phyloP scores from a whole-genome alignment of 192 early-diverging fungal species.

The Coemansia sp. region DNA sequence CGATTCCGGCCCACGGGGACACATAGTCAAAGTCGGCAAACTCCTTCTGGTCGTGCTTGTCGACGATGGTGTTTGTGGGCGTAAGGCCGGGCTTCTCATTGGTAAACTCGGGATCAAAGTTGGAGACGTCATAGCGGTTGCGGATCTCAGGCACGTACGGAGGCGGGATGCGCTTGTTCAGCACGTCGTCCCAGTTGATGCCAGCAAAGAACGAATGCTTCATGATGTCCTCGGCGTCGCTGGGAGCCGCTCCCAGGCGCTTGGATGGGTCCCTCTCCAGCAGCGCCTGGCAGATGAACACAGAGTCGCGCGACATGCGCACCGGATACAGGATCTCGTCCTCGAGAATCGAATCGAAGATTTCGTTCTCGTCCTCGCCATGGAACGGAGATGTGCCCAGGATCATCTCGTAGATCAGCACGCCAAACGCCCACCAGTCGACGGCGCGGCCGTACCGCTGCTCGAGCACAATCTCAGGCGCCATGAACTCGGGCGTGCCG shows the following conservation, averaged over 20 bases:
- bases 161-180: slow-evolving; percentile 85
- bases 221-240: slow-evolving; percentile 93
- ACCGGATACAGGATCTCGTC: slow-evolving; percentile 95
- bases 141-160: slow-evolving; percentile 87
- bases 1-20: slow-evolving; percentile 77
- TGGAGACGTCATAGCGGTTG: slow-evolving; percentile 84
- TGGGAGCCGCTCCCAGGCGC: slow-evolving; percentile 80
- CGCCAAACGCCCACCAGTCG: slow-evolving; percentile 98
- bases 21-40: slow-evolving; percentile 95
- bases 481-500: slow-evolving; percentile 99
- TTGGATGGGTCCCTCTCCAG: slow-evolving; percentile 85
- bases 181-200: slow-evolving; percentile 95
- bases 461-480: slow-evolving; percentile 95
- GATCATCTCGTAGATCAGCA: slow-evolving; percentile 89
- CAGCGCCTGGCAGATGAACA: slow-evolving; percentile 87
- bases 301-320: slow-evolving; percentile 92
- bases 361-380: slow-evolving; percentile 97
- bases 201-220: slow-evolving; percentile 92
- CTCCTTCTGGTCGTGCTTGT: slow-evolving; percentile 85
- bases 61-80: slow-evolving; percentile 84
- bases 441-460: slow-evolving; percentile 96
- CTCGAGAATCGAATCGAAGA: slow-evolving; percentile 96
- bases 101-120: slow-evolving; percentile 99
- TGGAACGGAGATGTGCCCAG: slow-evolving; percentile 91
- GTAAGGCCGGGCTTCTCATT: slow-evolving; percentile 90